Conservation (phyloP, 768 basidiomycete genomes). For the Amanita phalloides region DNA sequence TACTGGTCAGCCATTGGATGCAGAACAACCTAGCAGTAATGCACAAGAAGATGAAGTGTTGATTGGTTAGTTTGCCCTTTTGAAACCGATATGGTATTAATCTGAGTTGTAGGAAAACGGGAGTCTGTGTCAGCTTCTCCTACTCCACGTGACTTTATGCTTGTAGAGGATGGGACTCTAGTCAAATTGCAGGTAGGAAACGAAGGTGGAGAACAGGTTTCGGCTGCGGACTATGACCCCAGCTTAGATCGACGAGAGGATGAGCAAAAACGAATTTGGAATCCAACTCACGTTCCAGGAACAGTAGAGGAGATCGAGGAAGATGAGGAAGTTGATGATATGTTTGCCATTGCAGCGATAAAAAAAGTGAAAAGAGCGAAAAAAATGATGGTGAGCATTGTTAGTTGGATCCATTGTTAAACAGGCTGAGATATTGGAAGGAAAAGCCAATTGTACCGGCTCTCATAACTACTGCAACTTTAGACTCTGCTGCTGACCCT, state of each 20-base stretch:
- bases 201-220: slow-evolving; percentile 55
- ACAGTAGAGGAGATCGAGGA: slow-evolving; percentile 53
- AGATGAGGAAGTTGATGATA: slow-evolving; percentile 88
- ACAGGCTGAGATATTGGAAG: neutral
- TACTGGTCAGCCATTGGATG: slow-evolving; percentile 13
- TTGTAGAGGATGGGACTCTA: slow-evolving; percentile 41
- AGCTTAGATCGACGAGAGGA: slow-evolving; percentile 75
- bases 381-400: slow-evolving; percentile 34
- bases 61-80: slow-evolving; percentile 11
- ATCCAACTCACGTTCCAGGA: slow-evolving; percentile 23
- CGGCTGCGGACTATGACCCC: slow-evolving; percentile 87
- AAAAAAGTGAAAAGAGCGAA: slow-evolving; percentile 53
- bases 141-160: slow-evolving; percentile 46
- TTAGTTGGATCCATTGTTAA: neutral
- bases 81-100: neutral
- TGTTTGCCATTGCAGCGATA: slow-evolving; percentile 66
- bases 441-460: slow-evolving; percentile 47
- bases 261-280: slow-evolving; percentile 57
- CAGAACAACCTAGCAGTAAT: slow-evolving; percentile 1
- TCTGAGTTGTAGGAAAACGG: slow-evolving; percentile 26
- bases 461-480: slow-evolving; percentile 53
- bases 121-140: slow-evolving; percentile 52
- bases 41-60: neutral
- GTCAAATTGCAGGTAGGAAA: slow-evolving; percentile 35
- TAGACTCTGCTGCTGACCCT: slow-evolving; percentile 86